phyloP scores from a whole-genome alignment of 208 protist genomes.

The Leishmania braziliensis region DNA sequence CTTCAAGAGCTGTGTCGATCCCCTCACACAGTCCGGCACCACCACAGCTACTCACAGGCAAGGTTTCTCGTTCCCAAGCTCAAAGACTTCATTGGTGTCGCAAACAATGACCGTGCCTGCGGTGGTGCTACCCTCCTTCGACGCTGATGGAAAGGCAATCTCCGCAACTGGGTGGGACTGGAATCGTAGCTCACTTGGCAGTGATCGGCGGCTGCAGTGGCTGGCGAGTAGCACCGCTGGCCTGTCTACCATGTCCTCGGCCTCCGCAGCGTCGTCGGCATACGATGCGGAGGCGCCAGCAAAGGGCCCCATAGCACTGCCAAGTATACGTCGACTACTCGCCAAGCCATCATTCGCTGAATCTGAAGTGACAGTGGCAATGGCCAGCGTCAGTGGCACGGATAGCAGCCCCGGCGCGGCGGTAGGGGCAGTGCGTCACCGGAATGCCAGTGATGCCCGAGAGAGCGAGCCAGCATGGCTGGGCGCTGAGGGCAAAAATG shows the following conservation, averaged over 20 bases:
- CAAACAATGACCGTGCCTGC: neutral
- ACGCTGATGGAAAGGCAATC: slow-evolving; percentile 21
- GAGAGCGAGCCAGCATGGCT: slow-evolving; percentile 25
- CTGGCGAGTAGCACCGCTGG: slow-evolving; percentile 17
- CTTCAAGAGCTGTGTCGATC: neutral
- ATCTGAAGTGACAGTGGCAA: neutral
- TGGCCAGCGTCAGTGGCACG: slow-evolving; percentile 2
- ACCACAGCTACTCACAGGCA: neutral
- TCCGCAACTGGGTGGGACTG: slow-evolving; percentile 8
- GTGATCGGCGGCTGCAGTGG: slow-evolving; percentile 27
- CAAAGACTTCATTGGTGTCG: neutral
- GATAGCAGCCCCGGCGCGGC: neutral
- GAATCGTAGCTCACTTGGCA: slow-evolving; percentile 11
- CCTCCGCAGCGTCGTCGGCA: neutral
- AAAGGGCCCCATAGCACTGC: neutral
- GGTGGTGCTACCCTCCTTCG: slow-evolving; percentile 28
- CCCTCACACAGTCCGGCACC: neutral
- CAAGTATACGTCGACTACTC: slow-evolving; percentile 30
- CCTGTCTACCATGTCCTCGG: slow-evolving; percentile 6
- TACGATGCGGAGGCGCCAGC: neutral
- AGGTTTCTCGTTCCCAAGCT: neutral
- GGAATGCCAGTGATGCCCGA: neutral
- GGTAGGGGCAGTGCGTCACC: neutral
- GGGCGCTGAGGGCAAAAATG: slow-evolving; percentile 14
- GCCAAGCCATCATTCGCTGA: slow-evolving; percentile 20